Percentiles rank a stretch among this genome's conserved stretches.
phyloP scores from a whole-genome alignment of 768 basidiomycete species.

The Tylopilus felleus region DNA sequence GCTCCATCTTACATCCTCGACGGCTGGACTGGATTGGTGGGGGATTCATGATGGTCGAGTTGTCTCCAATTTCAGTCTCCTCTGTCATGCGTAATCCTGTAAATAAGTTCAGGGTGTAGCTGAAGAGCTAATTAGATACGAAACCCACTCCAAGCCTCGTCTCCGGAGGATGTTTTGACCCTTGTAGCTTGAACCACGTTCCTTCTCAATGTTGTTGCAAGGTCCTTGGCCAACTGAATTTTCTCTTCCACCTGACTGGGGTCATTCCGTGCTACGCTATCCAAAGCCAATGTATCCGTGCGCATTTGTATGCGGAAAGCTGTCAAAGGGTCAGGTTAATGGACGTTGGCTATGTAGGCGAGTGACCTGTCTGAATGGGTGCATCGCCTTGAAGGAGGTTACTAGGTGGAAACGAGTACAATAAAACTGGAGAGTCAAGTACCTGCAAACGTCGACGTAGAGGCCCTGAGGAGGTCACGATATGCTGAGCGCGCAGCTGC shows the following conservation, averaged over 20 bases:
- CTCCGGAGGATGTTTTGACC: conserved; percentile 33
- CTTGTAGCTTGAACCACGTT: conserved; percentile 84
- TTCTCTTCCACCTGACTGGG: conserved; percentile 49
- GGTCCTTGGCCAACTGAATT: conserved; percentile 59
- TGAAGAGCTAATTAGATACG: not conserved
- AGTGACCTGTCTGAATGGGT: conserved; percentile 47
- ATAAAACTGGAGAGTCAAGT: conserved; percentile 1
- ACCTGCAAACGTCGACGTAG: conserved; percentile 66
- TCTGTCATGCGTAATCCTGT: conserved; percentile 69
- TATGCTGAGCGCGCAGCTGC: conserved; percentile 74
- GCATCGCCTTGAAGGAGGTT: conserved; percentile 47
- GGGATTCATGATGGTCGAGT: conserved; percentile 70
- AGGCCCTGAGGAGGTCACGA: conserved; percentile 64
- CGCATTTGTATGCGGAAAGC: conserved; percentile 76
- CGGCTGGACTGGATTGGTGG: conserved; percentile 44
- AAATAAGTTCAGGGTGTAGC: not conserved
- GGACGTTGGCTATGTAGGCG: not conserved
- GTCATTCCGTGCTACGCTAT: conserved; percentile 41
- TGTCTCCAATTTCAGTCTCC: conserved; percentile 85
- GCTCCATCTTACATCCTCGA: conserved; percentile 44
- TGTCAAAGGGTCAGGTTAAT: conserved; percentile 27
- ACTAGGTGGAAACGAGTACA: not conserved
- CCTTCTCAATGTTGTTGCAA: conserved; percentile 68
- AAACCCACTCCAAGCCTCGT: conserved; percentile 58
- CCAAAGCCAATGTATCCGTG: conserved; percentile 43